phyloP scores from a whole-genome alignment of 139 green algal species.

The Auxenochlorella protothecoides region DNA sequence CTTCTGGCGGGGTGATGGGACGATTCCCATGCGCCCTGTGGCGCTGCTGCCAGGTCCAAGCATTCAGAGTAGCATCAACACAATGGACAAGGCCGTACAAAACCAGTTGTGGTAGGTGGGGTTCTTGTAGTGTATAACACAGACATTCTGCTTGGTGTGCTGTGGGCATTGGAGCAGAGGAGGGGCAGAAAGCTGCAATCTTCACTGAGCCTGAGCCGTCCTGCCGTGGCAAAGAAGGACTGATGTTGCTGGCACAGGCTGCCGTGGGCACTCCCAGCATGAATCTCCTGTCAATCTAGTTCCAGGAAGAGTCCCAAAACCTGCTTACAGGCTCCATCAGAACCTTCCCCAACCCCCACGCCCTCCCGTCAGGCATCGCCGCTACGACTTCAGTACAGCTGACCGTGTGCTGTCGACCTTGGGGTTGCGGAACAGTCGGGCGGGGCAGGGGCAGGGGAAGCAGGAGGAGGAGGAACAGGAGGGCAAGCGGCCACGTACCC shows the following conservation, averaged over 20 bases:
- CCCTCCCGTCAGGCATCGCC: conserved; percentile 12
- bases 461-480: background rate
- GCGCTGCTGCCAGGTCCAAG: background rate
- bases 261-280: no score
- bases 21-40: background rate
- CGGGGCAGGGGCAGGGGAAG: background rate
- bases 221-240: no score
- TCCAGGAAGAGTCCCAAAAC: no score
- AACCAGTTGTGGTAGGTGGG: background rate
- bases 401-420: conserved; percentile 47
- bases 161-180: background rate
- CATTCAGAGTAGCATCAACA: background rate
- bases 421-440: conserved; percentile 23
- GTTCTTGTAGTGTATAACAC: background rate
- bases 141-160: background rate
- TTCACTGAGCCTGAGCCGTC: no score
- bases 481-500: background rate
- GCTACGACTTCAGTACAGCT: conserved; percentile 52
- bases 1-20: conserved; percentile 14
- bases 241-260: no score
- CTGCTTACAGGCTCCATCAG: no score
- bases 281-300: no score
- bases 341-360: no score
- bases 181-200: no score
- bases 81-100: conserved; percentile 4